Percentiles rank a stretch among this genome's conserved stretches.
phyloP scores from a whole-genome alignment of 805 yeast species.

The Ogataea paradorogensis region DNA sequence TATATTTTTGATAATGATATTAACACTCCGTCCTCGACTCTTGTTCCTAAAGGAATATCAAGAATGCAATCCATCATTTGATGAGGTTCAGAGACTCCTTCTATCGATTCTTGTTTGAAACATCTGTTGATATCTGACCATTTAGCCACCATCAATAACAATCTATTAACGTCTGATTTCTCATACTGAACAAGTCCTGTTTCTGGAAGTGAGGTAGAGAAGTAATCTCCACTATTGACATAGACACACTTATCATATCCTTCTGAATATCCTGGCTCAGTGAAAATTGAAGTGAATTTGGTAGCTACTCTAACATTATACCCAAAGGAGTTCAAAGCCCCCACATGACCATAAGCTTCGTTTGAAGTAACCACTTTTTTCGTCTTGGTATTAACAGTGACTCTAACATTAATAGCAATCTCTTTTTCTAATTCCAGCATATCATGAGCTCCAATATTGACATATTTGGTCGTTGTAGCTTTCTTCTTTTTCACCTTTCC shows the following conservation, averaged over 20 bases:
- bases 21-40: slow-evolving; percentile 70
- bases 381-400: slow-evolving; percentile 67
- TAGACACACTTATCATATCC: slow-evolving; percentile 72
- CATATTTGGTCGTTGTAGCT: slow-evolving; percentile 61
- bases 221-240: slow-evolving; percentile 67
- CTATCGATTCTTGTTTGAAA: slow-evolving; percentile 54
- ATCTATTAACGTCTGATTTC: slow-evolving; percentile 6
- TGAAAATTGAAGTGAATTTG: slow-evolving; percentile 60
- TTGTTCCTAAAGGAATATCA: slow-evolving; percentile 50
- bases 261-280: slow-evolving; percentile 59
- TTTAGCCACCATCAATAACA: slow-evolving; percentile 61
- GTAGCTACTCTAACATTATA: slow-evolving; percentile 70
- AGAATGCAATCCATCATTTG: slow-evolving; percentile 67
- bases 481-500: slow-evolving; percentile 46
- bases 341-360: slow-evolving; percentile 65
- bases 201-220: slow-evolving; percentile 31
- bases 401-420: slow-evolving; percentile 76
- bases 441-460: slow-evolving; percentile 67
- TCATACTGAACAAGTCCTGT: slow-evolving; percentile 3
- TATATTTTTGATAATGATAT: slow-evolving; percentile 47
- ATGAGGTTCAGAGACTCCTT: slow-evolving; percentile 50
- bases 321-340: slow-evolving; percentile 63
- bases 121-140: slow-evolving; percentile 53
- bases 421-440: slow-evolving; percentile 59
- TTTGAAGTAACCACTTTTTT: slow-evolving; percentile 65